Conservation (phyloP, 257 asterid species). For the Solanum paucissectum region DNA sequence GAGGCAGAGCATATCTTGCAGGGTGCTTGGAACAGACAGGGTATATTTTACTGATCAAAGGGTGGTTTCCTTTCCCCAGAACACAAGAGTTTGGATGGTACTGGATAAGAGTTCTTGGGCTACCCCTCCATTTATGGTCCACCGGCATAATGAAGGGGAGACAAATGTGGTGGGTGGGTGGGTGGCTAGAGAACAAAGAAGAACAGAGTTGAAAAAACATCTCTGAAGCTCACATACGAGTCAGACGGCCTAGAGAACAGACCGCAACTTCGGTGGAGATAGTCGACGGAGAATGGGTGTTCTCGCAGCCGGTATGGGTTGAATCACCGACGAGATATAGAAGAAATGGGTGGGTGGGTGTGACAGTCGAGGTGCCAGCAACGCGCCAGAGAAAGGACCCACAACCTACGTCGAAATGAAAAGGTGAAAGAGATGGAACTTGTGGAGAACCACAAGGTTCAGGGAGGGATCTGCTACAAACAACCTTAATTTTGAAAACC, state of each 20-base stretch:
- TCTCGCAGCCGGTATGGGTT: not conserved
- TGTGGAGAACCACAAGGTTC: no score
- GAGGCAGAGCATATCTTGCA: not conserved
- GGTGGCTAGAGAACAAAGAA: not conserved
- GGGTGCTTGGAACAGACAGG: not conserved
- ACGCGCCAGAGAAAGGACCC: not conserved
- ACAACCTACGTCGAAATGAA: no score
- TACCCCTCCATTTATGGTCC: not conserved
- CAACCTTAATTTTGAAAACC: no score
- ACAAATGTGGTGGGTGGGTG: not conserved
- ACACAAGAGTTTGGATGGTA: not conserved
- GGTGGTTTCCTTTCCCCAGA: not conserved
- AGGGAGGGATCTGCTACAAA: no score
- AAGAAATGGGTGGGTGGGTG: not conserved
- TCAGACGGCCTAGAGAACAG: not conserved
- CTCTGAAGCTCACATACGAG: not conserved
- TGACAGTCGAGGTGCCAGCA: not conserved
- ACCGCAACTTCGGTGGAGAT: not conserved
- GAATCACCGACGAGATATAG: not conserved
- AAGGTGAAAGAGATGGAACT: no score
- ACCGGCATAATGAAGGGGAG: not conserved
- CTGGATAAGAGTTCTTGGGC: not conserved
- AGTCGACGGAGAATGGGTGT: not conserved
- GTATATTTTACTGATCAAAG: no score
- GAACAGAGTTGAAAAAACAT: not conserved